Conservation (phyloP, 2,329 filamentous ascomycete genomes). For the Sarocladium brachiariae region DNA sequence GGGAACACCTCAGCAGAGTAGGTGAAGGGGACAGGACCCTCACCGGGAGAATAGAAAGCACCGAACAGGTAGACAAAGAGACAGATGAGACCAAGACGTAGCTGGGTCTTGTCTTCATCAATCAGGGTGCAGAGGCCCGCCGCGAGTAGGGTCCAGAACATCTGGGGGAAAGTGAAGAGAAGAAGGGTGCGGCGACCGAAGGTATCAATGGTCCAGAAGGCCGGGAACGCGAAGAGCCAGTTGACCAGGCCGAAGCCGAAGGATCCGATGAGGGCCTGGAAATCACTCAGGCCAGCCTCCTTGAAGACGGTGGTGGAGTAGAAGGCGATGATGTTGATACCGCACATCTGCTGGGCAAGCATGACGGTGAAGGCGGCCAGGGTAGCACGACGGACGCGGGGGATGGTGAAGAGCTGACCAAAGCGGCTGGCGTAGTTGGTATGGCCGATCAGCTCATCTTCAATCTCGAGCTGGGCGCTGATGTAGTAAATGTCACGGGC, state of each 20-base stretch:
- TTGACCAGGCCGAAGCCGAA: constrained; percentile 50
- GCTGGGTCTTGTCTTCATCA: constrained; percentile 24
- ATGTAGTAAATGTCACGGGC: constrained; percentile 55
- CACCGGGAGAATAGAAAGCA: constrained; percentile 57
- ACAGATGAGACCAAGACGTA: constrained; percentile 47
- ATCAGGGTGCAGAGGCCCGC: constrained; percentile 33
- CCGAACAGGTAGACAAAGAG: constrained; percentile 60
- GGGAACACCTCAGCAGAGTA: constrained; percentile 60
- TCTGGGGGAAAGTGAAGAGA: constrained; percentile 60
- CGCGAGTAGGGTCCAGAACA: constrained; percentile 50
- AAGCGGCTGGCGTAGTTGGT: constrained; percentile 41
- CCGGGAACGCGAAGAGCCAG: constrained; percentile 60
- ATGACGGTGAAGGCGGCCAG: constrained; percentile 74
- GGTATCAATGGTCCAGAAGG: constrained; percentile 61
- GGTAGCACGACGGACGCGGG: constrained; percentile 62
- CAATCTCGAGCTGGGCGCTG: constrained; percentile 35
- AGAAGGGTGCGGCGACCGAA: constrained; percentile 56
- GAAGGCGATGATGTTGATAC: constrained; percentile 66
- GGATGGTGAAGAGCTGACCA: constrained; percentile 58
- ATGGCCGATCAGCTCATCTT: constrained; percentile 29
- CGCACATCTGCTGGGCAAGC: constrained; percentile 67
- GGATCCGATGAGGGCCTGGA: constrained; percentile 43
- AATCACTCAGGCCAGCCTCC: constrained; percentile 48
- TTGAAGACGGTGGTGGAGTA: constrained; percentile 60
- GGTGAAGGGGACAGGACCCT: constrained; percentile 56